phyloP scores from a whole-genome alignment of 108 stramenopile genomes.

The Craspedostauros australis region DNA sequence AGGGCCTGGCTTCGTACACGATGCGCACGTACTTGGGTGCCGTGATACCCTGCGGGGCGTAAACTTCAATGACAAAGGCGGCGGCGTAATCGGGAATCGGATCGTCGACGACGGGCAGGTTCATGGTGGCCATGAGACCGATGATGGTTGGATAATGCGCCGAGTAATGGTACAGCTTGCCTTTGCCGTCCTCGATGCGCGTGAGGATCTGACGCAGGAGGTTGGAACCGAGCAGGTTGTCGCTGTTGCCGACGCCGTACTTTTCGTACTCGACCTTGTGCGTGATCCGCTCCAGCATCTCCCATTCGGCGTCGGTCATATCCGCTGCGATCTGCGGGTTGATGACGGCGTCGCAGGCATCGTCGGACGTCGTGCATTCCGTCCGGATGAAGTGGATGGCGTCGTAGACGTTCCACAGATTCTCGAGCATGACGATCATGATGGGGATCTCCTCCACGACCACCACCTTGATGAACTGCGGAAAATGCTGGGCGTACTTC shows the following conservation, averaged over 20 bases:
- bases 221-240: conserved; percentile 25
- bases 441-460: too few species aligned
- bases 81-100: conserved; percentile 24
- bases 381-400: conserved; percentile 27
- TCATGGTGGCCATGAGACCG: conserved; percentile 23
- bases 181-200: conserved; percentile 12
- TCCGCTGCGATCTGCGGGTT: not conserved
- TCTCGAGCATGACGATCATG: conserved; percentile 14
- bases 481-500: too few species aligned
- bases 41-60: conserved; percentile 7
- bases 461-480: too few species aligned
- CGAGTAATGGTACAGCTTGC: conserved; percentile 35
- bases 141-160: conserved; percentile 35
- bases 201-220: conserved; percentile 28
- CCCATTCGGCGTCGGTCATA: conserved; percentile 15
- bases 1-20: conserved; percentile 17
- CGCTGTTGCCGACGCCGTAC: conserved; percentile 18
- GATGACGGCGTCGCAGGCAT: not conserved
- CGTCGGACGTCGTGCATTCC: conserved; percentile 20
- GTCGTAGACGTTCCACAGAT: conserved; percentile 42
- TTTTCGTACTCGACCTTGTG: conserved; percentile 22
- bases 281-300: conserved; percentile 10
- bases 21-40: conserved; percentile 8
- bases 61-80: conserved; percentile 38
- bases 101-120: conserved; percentile 11